Percentiles rank a stretch among this genome's conserved stretches.
phyloP scores from a whole-genome alignment of 2,329 filamentous ascomycete species.

The Calonectria hawksworthii region DNA sequence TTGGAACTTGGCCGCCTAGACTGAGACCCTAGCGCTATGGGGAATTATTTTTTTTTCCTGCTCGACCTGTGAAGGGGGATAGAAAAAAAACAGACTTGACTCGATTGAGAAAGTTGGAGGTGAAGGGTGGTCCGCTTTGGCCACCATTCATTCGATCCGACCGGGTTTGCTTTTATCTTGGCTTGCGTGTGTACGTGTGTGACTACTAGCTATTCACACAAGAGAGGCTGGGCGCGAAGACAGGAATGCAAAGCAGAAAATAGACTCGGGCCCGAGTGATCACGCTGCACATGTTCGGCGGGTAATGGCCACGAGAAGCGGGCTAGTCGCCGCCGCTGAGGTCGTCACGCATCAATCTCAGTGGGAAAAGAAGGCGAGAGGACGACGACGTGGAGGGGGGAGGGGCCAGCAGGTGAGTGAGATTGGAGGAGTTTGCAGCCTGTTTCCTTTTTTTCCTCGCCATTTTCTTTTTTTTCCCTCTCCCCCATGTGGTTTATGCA shows the following conservation, averaged over 20 bases:
- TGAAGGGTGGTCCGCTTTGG: constrained; percentile 8
- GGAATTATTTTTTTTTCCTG: not conserved
- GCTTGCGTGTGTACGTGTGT: not conserved
- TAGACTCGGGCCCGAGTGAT: not conserved
- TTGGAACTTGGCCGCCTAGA: constrained; percentile 21
- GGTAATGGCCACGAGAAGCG: not conserved
- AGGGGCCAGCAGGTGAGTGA: not conserved
- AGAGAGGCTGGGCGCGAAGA: not conserved
- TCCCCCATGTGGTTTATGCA: constrained; percentile 15
- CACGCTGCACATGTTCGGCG: not conserved
- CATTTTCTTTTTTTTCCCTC: not conserved
- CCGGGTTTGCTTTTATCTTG: not conserved
- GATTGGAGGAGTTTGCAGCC: constrained; percentile 14
- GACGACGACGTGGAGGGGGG: not conserved
- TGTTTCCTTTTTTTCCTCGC: not conserved
- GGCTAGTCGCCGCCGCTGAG: not conserved
- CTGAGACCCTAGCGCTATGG: constrained; percentile 31
- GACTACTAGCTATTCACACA: not conserved
- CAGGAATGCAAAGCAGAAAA: not conserved
- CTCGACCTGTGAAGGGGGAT: constrained; percentile 6
- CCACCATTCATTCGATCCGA: not conserved
- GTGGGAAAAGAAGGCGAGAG: not conserved
- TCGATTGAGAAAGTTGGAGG: not conserved
- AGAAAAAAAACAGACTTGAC: constrained; percentile 7
- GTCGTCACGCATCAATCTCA: not conserved